phyloP scores from a whole-genome alignment of 2,329 filamentous ascomycete species.

The Monosporascus sp. region DNA sequence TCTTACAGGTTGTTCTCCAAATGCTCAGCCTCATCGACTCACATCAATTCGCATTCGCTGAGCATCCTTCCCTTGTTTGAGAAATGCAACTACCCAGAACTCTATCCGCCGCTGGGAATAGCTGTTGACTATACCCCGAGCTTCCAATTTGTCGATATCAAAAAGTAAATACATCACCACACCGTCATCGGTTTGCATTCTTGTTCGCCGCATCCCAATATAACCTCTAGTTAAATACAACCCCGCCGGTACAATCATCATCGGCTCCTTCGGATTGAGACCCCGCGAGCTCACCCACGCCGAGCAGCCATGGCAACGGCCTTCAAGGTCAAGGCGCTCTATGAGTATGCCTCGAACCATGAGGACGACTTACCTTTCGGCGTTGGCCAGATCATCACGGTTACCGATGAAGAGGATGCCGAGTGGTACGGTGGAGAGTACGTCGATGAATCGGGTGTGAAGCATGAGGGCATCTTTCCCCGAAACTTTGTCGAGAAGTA shows the following conservation, averaged over 20 bases:
- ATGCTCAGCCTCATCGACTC: constrained; percentile 23
- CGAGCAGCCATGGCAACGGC: constrained; percentile 61
- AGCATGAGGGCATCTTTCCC: constrained; percentile 84
- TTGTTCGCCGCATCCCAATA: background rate
- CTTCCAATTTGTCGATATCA: background rate
- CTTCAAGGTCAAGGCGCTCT: constrained; percentile 95
- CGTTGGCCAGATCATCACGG: constrained; percentile 84
- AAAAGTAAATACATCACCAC: background rate
- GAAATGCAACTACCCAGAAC: constrained; percentile 8
- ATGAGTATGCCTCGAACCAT: constrained; percentile 87
- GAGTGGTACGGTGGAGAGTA: constrained; percentile 96
- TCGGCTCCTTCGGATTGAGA: constrained; percentile 1
- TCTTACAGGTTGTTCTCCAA: constrained; percentile 33
- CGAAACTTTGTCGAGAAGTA: constrained; percentile 97
- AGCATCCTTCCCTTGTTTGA: constrained; percentile 17
- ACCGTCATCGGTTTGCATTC: background rate
- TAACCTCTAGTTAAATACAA: background rate
- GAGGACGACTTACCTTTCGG: constrained; percentile 91
- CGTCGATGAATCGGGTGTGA: constrained; percentile 66
- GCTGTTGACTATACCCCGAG: background rate
- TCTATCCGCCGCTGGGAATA: background rate
- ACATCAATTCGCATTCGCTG: constrained; percentile 1
- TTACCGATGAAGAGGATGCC: constrained; percentile 85
- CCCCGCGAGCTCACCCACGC: constrained; percentile 4
- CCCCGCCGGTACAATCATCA: background rate